Evolutionary conservation across 2,329 filamentous ascomycete species (phyloP).

Genomic region (Coleophoma crateriformis): DNA sequence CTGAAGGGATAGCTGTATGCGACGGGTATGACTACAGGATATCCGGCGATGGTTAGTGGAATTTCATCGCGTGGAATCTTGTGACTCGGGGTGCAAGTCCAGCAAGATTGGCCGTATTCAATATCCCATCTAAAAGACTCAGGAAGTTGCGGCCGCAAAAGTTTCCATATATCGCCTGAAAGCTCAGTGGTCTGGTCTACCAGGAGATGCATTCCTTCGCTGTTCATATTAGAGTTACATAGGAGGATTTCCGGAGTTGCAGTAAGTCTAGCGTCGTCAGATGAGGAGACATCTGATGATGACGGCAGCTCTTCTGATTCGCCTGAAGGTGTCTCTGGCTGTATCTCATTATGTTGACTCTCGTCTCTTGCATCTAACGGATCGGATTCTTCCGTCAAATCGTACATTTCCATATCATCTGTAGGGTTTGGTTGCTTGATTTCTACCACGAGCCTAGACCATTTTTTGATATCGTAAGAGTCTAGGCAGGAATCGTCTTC

Average conservation of each 20-base stretch:
- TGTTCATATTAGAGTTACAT: not conserved
- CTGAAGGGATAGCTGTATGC: not conserved
- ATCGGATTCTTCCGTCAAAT: not conserved
- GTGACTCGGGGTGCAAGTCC: not conserved
- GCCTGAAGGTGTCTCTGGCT: not conserved
- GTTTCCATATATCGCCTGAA: not conserved
- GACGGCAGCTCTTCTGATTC: not conserved
- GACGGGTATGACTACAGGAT: slow-evolving; percentile 1
- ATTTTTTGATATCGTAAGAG: not conserved
- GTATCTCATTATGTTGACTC: not conserved
- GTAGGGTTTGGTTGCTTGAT: not conserved
- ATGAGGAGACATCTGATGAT: not conserved
- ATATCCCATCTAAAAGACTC: slow-evolving; percentile 1
- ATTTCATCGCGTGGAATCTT: not conserved
- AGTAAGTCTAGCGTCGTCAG: not conserved
- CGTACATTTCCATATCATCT: slow-evolving; percentile 1
- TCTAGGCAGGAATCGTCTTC: not conserved
- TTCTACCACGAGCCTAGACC: not conserved
- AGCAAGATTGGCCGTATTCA: not conserved
- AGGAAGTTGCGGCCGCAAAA: not conserved
- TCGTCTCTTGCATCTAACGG: not conserved
- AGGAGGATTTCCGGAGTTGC: not conserved
- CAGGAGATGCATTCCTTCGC: not conserved
- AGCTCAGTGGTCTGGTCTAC: not conserved
- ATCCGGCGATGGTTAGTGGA: slow-evolving; percentile 1